Evolutionary conservation across 2,329 filamentous ascomycete species (phyloP).

Genomic region (Trichocomaceae sp.): DNA sequence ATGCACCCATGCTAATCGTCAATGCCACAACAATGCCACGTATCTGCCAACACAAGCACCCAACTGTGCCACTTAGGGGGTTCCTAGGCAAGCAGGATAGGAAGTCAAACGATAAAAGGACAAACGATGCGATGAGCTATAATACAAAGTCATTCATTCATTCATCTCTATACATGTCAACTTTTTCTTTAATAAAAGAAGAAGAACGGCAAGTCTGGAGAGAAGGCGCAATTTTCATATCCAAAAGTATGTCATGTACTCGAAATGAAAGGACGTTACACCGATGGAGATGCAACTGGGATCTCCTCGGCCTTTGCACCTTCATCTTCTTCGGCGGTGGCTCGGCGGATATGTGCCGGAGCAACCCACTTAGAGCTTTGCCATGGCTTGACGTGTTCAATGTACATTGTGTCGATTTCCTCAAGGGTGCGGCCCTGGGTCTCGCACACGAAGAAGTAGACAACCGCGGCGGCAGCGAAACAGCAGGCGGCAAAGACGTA

Average conservation of each 20-base stretch:
- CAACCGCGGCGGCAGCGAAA: slow-evolving; percentile 55
- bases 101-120: too few species aligned
- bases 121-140: not conserved
- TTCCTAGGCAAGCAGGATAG: not conserved
- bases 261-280: not conserved
- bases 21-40: not conserved
- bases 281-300: not conserved
- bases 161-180: not conserved
- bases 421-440: slow-evolving; percentile 66
- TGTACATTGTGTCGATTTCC: slow-evolving; percentile 74
- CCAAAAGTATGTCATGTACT: not conserved
- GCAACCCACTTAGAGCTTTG: slow-evolving; percentile 50
- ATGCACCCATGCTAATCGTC: not conserved
- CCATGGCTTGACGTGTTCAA: slow-evolving; percentile 57
- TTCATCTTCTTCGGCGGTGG: not conserved
- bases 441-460: slow-evolving; percentile 74
- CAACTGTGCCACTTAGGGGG: not conserved
- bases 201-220: not conserved
- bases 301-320: not conserved
- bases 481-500: slow-evolving; percentile 74
- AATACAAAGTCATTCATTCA: not conserved
- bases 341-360: slow-evolving; percentile 17
- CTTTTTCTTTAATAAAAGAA: not conserved
- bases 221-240: not conserved
- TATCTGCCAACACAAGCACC: not conserved